Percentiles rank a stretch among this genome's conserved stretches.
Evolutionary conservation across 2,329 filamentous ascomycete species (phyloP).

Genomic region (Triangularia verruculosa): DNA sequence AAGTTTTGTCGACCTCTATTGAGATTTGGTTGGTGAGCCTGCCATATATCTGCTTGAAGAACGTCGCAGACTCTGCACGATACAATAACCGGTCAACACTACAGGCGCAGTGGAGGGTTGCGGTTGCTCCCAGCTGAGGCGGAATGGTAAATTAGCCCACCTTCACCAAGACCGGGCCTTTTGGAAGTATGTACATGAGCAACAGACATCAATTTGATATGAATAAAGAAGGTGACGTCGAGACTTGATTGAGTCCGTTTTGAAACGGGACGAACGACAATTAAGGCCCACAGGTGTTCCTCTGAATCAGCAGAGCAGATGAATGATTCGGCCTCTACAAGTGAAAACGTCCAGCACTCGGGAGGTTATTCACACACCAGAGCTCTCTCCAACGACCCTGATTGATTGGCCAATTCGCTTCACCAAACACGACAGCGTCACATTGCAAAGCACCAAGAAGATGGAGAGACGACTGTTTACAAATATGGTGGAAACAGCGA

Average conservation of each 20-base stretch:
- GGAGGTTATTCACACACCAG: not conserved
- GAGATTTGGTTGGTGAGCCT: conserved; percentile 9
- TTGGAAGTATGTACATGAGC: not conserved
- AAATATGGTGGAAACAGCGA: not conserved
- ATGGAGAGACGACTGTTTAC: not conserved
- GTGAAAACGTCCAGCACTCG: not conserved
- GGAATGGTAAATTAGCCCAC: conserved; percentile 17
- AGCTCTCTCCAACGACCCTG: not conserved
- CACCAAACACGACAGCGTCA: not conserved
- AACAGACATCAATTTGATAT: too few species aligned
- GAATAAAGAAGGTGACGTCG: not conserved
- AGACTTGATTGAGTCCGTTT: not conserved
- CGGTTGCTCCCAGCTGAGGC: conserved; percentile 8
- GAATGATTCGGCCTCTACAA: not conserved
- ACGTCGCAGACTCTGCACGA: not conserved
- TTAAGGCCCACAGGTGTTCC: not conserved
- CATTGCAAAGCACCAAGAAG: not conserved
- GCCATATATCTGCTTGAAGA: conserved; percentile 1
- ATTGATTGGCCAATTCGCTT: not conserved
- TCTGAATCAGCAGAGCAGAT: not conserved
- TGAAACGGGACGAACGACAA: not conserved
- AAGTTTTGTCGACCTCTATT: not conserved
- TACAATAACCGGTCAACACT: not conserved
- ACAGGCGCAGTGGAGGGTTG: not conserved
- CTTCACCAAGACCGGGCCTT: not conserved